Evolutionary conservation across 2,329 filamentous ascomycete species (phyloP).

Genomic region (Stemphylium lycopersici): DNA sequence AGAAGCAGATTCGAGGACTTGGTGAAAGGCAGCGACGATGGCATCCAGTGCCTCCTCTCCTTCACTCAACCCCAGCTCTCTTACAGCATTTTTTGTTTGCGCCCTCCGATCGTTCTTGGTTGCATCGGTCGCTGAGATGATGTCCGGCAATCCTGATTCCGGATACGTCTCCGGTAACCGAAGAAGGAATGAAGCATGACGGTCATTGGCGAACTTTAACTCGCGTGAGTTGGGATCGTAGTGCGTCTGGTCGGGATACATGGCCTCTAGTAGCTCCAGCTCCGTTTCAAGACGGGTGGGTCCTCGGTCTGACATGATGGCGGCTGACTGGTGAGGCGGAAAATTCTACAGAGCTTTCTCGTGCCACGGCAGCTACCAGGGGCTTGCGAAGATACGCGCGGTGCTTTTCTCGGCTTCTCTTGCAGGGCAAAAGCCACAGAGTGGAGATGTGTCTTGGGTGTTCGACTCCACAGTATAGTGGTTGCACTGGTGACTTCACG

Average conservation of each 20-base stretch:
- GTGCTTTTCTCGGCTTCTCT: slow-evolving; percentile 2
- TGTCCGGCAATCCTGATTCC: slow-evolving; percentile 42
- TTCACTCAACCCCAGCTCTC: slow-evolving; percentile 32
- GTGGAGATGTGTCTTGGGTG: slow-evolving; percentile 7
- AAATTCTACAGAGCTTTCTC: background rate
- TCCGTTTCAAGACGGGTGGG: slow-evolving; percentile 43
- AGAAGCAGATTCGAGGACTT: slow-evolving; percentile 14
- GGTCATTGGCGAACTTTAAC: slow-evolving; percentile 43
- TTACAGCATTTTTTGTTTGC: slow-evolving; percentile 37
- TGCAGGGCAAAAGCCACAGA: background rate
- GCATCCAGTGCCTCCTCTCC: slow-evolving; percentile 54
- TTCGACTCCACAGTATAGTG: slow-evolving; percentile 2
- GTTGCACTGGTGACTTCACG: slow-evolving; percentile 5
- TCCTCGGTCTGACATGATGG: slow-evolving; percentile 15
- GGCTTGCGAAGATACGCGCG: background rate
- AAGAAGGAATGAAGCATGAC: slow-evolving; percentile 39
- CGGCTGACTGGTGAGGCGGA: background rate
- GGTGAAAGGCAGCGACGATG: slow-evolving; percentile 49
- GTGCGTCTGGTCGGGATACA: slow-evolving; percentile 52
- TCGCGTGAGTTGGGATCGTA: slow-evolving; percentile 45
- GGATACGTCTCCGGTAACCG: slow-evolving; percentile 51
- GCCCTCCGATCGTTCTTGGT: slow-evolving; percentile 48
- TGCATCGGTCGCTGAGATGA: slow-evolving; percentile 46
- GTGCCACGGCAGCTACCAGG: background rate
- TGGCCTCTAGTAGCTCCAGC: slow-evolving; percentile 51